Evolutionary conservation across 495 filamentous ascomycete species (phyloP), one percentile per base, ranked within the genome.

Genomic region (Aspergillus bridgeri): DNA sequence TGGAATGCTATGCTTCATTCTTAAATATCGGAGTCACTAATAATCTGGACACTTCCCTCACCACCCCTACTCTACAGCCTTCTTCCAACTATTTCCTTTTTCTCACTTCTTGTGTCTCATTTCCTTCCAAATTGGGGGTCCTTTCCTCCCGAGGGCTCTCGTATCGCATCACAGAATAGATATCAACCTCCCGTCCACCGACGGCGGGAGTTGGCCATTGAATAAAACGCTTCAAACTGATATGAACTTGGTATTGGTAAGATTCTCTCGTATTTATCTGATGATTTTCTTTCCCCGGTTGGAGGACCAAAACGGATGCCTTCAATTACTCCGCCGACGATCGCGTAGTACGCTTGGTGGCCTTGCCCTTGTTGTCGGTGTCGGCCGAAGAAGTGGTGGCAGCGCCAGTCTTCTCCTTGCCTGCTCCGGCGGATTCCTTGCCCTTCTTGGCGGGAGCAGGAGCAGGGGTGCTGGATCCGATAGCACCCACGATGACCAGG

Each of bases 321-420:
- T 13, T 38, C 33, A 15, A 69, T 69, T 73, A 75, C 73, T 78
- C 74, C n/a, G 75, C 79, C 22, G 77, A 80, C n/a, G 81, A 83
- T 33, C 84, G 75, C 19, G 84, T 86, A 50, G 72, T 77, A 63
- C 85, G 77, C 84, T 87, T 88, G 74, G 83, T 86, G 20, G 81
- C 78, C 57, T 81, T 87, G 42, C 78, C 76, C 77, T 88, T 89
- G 33, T 38, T 38, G 59, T 74, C 82, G 23, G 83, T 81, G 57
- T 91, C 88, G 47, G 83, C 79, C 49, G 86, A 82, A 55, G 84
- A 82, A 53, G 84, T 70, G 62, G 81, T 79, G 57, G 87, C 88
- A 73, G 89, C 83, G 5, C 82, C 82, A 29, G 81, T 81, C 83
- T 95, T 90, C 77, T 92, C 90, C 85, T 94, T 94, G 62, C 77